These are phyloP conservation scores for Aspergillus sclerotiicarbonarius DNA, from an alignment of 495 filamentous ascomycete species.

Conservation along the genomic window DNA sequence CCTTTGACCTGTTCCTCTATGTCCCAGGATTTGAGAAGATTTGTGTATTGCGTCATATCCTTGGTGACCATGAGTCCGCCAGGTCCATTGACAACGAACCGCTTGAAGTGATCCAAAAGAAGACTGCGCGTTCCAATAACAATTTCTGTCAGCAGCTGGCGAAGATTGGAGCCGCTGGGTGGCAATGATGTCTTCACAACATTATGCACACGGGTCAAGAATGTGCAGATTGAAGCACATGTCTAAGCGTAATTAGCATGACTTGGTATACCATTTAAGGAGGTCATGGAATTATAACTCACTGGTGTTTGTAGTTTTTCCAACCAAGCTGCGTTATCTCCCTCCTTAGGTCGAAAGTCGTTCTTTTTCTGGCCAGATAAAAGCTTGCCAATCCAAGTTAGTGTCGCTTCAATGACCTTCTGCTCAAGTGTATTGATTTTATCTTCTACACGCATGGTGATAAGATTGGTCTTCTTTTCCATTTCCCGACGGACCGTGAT, in stretches of 20 bases:
- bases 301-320: slow-evolving; percentile 80
- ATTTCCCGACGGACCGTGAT: slow-evolving; percentile 87
- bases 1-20: slow-evolving; percentile 58
- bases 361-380: slow-evolving; percentile 81
- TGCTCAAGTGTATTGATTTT: slow-evolving; percentile 87
- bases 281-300: slow-evolving; percentile 14
- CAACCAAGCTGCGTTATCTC: slow-evolving; percentile 67
- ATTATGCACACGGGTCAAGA: slow-evolving; percentile 65
- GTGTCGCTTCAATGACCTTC: slow-evolving; percentile 76
- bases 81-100: slow-evolving; percentile 84
- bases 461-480: slow-evolving; percentile 75
- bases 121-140: slow-evolving; percentile 72
- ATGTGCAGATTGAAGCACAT: slow-evolving; percentile 72
- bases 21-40: slow-evolving; percentile 76
- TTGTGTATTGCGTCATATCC: slow-evolving; percentile 88
- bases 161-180: slow-evolving; percentile 67
- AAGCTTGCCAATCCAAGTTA: slow-evolving; percentile 74
- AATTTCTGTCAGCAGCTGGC: slow-evolving; percentile 78
- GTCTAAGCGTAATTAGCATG: slow-evolving; percentile 43
- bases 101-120: slow-evolving; percentile 90
- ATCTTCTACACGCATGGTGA: slow-evolving; percentile 75
- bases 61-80: slow-evolving; percentile 94
- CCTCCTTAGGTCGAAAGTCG: slow-evolving; percentile 90
- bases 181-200: slow-evolving; percentile 66
- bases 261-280: background rate